A percentile compares a stretch with the other conserved stretches of the same genome.
phyloP scores from a whole-genome alignment of 305 asterid genomes.

The Caryopteris hybrid region DNA sequence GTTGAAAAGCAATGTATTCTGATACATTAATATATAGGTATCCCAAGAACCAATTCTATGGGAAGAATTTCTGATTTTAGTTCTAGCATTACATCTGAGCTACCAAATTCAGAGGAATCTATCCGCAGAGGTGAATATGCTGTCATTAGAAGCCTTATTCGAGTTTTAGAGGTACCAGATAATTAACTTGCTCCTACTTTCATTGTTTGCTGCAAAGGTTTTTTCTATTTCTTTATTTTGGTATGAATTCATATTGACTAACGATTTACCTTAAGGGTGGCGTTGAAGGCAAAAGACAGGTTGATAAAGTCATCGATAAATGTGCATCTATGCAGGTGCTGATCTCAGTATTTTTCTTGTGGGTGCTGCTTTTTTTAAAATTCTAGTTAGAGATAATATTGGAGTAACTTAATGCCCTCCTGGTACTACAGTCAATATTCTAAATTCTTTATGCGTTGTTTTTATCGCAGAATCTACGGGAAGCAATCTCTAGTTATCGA shows the following conservation, averaged over 20 bases:
- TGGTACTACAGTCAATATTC: conserved; percentile 3
- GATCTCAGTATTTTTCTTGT: conserved; percentile 15
- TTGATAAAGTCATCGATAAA: conserved; percentile 92
- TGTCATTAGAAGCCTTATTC: conserved; percentile 92
- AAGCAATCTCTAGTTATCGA: conserved; percentile 90
- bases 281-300: conserved; percentile 97
- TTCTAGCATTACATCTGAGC: conserved; percentile 54
- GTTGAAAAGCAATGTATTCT: conserved; percentile 14
- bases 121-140: conserved; percentile 92
- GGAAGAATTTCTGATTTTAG: conserved; percentile 75
- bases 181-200: conserved; percentile 22
- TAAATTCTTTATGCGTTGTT: conserved; percentile 22
- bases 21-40: conserved; percentile 47
- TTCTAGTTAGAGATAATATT: conserved; percentile 10
- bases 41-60: conserved; percentile 73
- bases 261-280: conserved; percentile 76
- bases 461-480: conserved; percentile 80
- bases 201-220: conserved; percentile 18
- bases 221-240: neutral
- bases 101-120: conserved; percentile 81
- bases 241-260: conserved; percentile 43
- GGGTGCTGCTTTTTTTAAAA: conserved; percentile 14
- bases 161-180: conserved; percentile 84
- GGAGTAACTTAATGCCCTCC: conserved; percentile 11
- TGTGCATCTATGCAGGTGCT: conserved; percentile 98